Percentiles rank a stretch among this genome's conserved stretches.
These are phyloP conservation scores for Globisporangium solare DNA, from an alignment of 352 stramenopile species.

Conservation along the genomic window DNA sequence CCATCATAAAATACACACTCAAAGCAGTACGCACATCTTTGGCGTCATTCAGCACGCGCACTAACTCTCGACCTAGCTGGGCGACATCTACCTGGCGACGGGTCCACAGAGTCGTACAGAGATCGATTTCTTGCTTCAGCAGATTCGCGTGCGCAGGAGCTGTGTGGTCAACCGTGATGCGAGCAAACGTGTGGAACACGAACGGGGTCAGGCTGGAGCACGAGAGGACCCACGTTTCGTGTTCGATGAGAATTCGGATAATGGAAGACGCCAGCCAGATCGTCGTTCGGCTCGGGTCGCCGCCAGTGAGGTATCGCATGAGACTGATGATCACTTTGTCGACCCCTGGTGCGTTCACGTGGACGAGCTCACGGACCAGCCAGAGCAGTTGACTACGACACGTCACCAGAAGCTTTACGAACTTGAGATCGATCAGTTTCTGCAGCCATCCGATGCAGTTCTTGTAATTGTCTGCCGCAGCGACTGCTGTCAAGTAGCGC, in stretches of 20 bases:
- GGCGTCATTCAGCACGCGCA: conserved; percentile 72
- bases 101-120: conserved; percentile 75
- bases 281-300: conserved; percentile 63
- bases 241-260: conserved; percentile 73
- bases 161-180: conserved; percentile 67
- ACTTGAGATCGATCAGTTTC: conserved; percentile 82
- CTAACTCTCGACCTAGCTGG: conserved; percentile 68
- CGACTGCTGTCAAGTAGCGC: conserved; percentile 61
- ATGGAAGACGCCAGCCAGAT: conserved; percentile 76
- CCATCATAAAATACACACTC: not conserved
- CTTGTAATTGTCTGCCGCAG: conserved; percentile 60
- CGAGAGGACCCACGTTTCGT: conserved; percentile 72
- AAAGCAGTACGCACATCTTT: conserved; percentile 51
- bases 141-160: conserved; percentile 43
- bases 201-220: conserved; percentile 73
- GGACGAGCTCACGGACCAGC: conserved; percentile 75
- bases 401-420: conserved; percentile 66
- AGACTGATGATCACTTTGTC: conserved; percentile 76
- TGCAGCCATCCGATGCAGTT: conserved; percentile 73
- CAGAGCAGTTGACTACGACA: conserved; percentile 78
- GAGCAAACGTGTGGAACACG: conserved; percentile 75
- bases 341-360: conserved; percentile 59
- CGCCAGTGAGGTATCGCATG: conserved; percentile 65
- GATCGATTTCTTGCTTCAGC: conserved; percentile 73
- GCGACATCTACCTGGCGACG: conserved; percentile 60